These are phyloP conservation scores for Barnettozyma sp. DNA, from an alignment of 805 yeast genomes.

Conservation along the genomic window DNA sequence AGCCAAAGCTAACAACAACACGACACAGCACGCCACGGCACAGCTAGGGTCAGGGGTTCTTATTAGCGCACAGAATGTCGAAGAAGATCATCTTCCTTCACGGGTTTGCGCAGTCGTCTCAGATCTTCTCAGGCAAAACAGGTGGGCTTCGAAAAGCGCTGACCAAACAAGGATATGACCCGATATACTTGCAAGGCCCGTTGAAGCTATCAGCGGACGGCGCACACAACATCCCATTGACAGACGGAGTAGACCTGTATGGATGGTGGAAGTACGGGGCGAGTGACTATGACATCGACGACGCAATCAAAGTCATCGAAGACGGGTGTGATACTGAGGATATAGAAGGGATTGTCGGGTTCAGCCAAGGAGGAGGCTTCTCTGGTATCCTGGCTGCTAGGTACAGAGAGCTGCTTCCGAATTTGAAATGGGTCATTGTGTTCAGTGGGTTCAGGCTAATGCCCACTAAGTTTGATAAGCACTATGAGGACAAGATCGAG, in stretches of 20 bases:
- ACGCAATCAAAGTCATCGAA: constrained; percentile 35
- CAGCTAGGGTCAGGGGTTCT: too few relatives aligned
- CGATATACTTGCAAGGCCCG: constrained; percentile 74
- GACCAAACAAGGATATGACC: constrained; percentile 50
- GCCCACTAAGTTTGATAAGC: constrained; percentile 21
- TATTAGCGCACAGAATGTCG: constrained; percentile 10
- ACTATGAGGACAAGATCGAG: constrained; percentile 15
- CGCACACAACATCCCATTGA: constrained; percentile 21
- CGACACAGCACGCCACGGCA: too few relatives aligned
- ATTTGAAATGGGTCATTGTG: constrained; percentile 27
- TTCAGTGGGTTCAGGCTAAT: constrained; percentile 56
- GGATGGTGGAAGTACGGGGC: constrained; percentile 68
- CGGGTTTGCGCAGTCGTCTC: constrained; percentile 83
- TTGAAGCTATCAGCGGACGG: constrained; percentile 45
- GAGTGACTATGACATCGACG: constrained; percentile 24
- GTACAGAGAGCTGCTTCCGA: constrained; percentile 39
- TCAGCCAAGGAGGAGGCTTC: constrained; percentile 90
- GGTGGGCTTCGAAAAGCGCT: constrained; percentile 79
- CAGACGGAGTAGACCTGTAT: constrained; percentile 25
- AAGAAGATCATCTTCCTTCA: constrained; percentile 72
- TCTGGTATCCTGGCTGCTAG: constrained; percentile 56
- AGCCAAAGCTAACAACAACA: too few relatives aligned
- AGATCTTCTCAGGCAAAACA: constrained; percentile 73
- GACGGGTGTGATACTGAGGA: constrained; percentile 50
- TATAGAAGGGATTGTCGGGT: constrained; percentile 79